These are phyloP conservation scores for Diaporthe sp. DNA, from an alignment of 2,329 filamentous ascomycete species.

Conservation along the genomic window DNA sequence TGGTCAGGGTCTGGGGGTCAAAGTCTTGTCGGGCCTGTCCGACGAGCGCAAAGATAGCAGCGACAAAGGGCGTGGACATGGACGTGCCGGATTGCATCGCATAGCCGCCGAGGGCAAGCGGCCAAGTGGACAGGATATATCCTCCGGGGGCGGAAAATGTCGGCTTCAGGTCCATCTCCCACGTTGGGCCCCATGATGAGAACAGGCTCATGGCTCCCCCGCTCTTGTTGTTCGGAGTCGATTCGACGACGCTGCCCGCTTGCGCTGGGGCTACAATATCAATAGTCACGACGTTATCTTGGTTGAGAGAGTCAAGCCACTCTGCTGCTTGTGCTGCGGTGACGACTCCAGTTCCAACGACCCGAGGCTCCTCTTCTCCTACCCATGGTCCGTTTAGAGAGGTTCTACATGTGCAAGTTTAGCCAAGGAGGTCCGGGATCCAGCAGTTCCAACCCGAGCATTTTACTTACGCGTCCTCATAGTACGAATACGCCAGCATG, in stretches of 20 bases:
- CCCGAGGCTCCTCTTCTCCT: conserved; percentile 6
- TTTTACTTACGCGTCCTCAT: conserved; percentile 13
- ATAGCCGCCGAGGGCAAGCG: conserved; percentile 11
- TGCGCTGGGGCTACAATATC: neutral
- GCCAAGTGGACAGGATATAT: conserved; percentile 10
- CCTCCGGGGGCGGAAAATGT: neutral
- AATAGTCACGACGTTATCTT: neutral
- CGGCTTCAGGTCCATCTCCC: conserved; percentile 11
- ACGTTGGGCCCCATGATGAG: neutral
- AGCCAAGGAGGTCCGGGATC: neutral
- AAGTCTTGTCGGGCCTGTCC: neutral
- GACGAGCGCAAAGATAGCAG: neutral
- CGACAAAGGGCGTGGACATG: neutral
- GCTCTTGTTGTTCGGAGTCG: neutral
- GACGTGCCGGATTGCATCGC: neutral
- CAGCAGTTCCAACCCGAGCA: neutral
- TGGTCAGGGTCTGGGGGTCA: conserved; percentile 10
- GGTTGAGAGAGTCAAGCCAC: conserved; percentile 24
- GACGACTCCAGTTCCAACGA: conserved; percentile 8
- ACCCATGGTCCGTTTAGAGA: conserved; percentile 2
- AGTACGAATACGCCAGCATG: conserved; percentile 27
- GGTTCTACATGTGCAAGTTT: neutral
- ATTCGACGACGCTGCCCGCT: neutral
- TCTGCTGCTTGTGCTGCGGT: conserved; percentile 7
- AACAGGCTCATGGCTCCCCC: conserved; percentile 14